phyloP scores from a whole-genome alignment of 2,329 filamentous ascomycete genomes.

The Penicillium frequentans region DNA sequence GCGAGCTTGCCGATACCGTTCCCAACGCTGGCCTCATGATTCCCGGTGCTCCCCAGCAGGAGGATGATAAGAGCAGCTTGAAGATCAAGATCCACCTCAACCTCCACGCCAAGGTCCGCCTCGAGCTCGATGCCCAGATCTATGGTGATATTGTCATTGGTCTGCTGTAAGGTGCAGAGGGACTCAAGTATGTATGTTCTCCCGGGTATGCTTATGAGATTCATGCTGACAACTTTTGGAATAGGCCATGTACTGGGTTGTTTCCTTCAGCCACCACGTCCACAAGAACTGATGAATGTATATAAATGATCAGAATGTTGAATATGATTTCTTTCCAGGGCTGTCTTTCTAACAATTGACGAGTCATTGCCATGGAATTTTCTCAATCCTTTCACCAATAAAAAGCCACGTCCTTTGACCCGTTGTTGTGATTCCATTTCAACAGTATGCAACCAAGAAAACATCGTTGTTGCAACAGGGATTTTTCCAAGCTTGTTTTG shows the following conservation, averaged over 20 bases:
- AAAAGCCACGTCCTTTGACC: no score
- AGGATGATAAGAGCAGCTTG: constrained; percentile 16
- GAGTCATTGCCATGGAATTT: background rate
- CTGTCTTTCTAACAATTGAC: background rate
- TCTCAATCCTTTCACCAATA: background rate
- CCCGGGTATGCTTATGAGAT: background rate
- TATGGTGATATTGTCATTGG: constrained; percentile 28
- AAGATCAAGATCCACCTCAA: constrained; percentile 27
- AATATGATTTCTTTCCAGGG: background rate
- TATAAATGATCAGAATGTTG: constrained; percentile 5
- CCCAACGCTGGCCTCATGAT: constrained; percentile 5
- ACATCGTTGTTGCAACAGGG: no score
- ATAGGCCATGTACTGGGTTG: background rate
- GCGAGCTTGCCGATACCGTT: background rate
- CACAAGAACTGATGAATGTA: constrained; percentile 7
- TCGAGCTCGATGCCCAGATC: constrained; percentile 26
- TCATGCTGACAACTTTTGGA: background rate
- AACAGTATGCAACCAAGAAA: no score
- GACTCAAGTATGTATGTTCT: background rate
- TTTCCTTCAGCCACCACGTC: background rate
- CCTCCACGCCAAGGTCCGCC: constrained; percentile 23
- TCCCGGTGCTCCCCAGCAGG: constrained; percentile 8
- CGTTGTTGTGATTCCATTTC: no score
- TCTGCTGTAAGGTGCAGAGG: constrained; percentile 13
- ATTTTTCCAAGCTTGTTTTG: no score